Conservation (phyloP, 305 asterid species). For the Solanum chacoense region DNA sequence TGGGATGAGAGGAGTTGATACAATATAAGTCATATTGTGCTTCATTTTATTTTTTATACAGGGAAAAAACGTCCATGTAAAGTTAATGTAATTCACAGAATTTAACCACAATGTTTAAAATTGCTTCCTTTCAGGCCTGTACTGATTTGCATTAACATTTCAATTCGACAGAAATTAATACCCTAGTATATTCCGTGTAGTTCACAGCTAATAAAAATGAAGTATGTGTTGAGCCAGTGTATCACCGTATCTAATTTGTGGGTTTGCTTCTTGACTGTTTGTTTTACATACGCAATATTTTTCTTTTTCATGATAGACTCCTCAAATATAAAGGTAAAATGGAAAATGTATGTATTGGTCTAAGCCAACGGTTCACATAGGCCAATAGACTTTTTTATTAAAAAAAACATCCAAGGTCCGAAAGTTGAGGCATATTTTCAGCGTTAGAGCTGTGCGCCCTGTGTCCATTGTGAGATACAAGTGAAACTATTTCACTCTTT, state of each 20-base stretch:
- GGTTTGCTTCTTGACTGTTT: not conserved
- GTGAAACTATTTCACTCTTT: not conserved
- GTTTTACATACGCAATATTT: not conserved
- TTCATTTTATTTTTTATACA: not conserved
- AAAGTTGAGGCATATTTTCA: not conserved
- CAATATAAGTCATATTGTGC: not conserved
- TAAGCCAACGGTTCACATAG: not conserved
- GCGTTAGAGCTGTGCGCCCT: not conserved
- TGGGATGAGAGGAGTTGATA: not conserved
- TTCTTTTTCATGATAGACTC: not conserved
- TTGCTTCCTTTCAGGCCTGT: not conserved
- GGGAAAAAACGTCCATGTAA: not conserved
- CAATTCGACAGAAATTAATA: not conserved
- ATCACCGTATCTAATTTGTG: not conserved
- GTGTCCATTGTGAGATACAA: not conserved
- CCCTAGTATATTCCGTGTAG: not conserved
- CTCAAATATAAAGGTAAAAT: not conserved
- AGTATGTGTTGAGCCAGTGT: not conserved
- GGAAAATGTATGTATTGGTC: not conserved
- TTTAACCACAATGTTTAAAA: not conserved
- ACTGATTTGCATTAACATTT: not conserved
- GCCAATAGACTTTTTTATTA: not conserved
- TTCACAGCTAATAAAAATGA: not conserved
- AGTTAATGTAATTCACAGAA: not conserved
- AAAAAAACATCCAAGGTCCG: not conserved